A percentile compares a stretch with the other conserved stretches of the same genome.
These are phyloP conservation scores for Aspergillus novofumigatus DNA, from an alignment of 2,329 filamentous ascomycete species.

Conservation along the genomic window DNA sequence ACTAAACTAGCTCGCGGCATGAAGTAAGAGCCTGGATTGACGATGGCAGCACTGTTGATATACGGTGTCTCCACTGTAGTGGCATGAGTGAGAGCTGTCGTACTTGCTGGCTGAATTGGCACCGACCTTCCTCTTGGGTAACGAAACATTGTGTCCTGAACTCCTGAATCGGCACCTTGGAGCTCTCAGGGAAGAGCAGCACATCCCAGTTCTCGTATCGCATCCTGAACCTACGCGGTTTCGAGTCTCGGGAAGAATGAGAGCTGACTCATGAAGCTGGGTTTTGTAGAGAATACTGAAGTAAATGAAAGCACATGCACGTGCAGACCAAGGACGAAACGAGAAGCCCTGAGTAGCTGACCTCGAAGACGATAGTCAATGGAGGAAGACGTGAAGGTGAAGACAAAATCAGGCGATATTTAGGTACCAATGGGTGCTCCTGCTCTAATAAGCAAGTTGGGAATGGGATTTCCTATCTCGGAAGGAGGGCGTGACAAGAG, in stretches of 20 bases:
- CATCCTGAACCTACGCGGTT: slow-evolving; percentile 51
- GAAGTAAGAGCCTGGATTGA: slow-evolving; percentile 25
- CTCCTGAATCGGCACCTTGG: slow-evolving; percentile 70
- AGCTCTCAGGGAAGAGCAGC: slow-evolving; percentile 68
- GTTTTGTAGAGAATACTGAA: slow-evolving; percentile 16
- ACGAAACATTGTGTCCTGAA: slow-evolving; percentile 76
- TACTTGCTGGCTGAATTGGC: slow-evolving; percentile 12
- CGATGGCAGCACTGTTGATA: slow-evolving; percentile 42
- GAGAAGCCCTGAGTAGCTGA: neutral
- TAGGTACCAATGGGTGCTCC: neutral
- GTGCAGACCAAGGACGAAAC: neutral
- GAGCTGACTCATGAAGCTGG: slow-evolving; percentile 13
- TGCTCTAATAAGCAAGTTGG: neutral
- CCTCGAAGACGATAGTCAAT: neutral
- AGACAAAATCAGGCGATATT: neutral
- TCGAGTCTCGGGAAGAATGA: slow-evolving; percentile 29
- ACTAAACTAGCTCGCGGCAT: slow-evolving; percentile 24
- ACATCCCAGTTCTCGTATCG: slow-evolving; percentile 85
- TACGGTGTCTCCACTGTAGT: slow-evolving; percentile 49
- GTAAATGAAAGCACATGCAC: slow-evolving; percentile 11
- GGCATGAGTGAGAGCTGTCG: slow-evolving; percentile 3
- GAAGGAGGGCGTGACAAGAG: neutral
- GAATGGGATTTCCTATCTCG: neutral
- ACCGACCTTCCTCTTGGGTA: slow-evolving; percentile 48
- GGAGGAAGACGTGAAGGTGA: neutral